phyloP scores from a whole-genome alignment of 805 yeast genomes.

The Candida gorgasii region DNA sequence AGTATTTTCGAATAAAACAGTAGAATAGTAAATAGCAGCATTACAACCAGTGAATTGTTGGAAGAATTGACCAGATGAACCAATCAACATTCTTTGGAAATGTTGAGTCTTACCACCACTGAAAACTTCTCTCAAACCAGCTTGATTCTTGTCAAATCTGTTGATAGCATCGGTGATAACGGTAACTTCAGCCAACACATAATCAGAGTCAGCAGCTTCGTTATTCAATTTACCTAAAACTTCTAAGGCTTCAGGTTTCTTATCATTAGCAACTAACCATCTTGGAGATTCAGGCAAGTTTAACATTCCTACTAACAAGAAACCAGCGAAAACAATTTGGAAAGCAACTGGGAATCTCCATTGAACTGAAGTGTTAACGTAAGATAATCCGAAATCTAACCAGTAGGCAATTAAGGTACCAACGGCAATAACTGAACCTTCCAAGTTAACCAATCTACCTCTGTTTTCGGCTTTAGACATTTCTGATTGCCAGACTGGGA shows the following conservation, averaged over 20 bases:
- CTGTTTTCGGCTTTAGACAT: slow-evolving; percentile 45
- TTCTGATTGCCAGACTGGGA: slow-evolving; percentile 50
- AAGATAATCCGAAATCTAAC: slow-evolving; percentile 66
- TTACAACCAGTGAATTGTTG: slow-evolving; percentile 94
- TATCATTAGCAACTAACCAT: slow-evolving; percentile 59
- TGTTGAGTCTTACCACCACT: slow-evolving; percentile 61
- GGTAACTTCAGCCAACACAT: slow-evolving; percentile 44
- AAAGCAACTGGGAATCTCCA: slow-evolving; percentile 53
- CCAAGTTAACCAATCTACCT: slow-evolving; percentile 42
- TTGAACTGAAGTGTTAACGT: slow-evolving; percentile 47
- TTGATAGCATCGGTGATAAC: slow-evolving; percentile 52
- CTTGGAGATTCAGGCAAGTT: slow-evolving; percentile 72
- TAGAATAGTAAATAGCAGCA: slow-evolving; percentile 89
- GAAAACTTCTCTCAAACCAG: slow-evolving; percentile 45
- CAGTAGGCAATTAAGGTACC: slow-evolving; percentile 71
- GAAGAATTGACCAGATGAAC: slow-evolving; percentile 69
- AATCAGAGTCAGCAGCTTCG: slow-evolving; percentile 35
- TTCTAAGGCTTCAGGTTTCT: slow-evolving; percentile 33
- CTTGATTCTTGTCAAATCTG: slow-evolving; percentile 46
- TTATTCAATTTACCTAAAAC: slow-evolving; percentile 43
- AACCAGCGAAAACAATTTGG: slow-evolving; percentile 61
- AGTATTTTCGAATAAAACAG: slow-evolving; percentile 71
- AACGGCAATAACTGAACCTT: slow-evolving; percentile 59
- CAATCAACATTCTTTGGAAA: slow-evolving; percentile 58
- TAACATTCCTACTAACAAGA: slow-evolving; percentile 39